These are phyloP conservation scores for Keithomyces neogunnii DNA, from an alignment of 2,329 filamentous ascomycete genomes.

Conservation along the genomic window DNA sequence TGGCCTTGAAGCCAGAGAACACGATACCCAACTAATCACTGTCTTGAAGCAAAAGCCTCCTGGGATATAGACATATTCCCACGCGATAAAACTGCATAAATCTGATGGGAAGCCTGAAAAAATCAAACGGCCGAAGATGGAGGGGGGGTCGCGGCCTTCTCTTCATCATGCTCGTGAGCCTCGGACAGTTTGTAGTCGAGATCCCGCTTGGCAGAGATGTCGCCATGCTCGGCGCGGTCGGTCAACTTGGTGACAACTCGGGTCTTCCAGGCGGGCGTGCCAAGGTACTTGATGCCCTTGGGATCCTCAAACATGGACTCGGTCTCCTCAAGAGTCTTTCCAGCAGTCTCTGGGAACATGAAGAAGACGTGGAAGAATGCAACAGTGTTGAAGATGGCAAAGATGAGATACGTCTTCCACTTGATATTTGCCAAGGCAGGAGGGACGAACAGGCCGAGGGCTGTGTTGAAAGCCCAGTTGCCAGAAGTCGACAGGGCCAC, in stretches of 20 bases:
- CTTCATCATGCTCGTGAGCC: slow-evolving; percentile 9
- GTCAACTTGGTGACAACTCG: slow-evolving; percentile 13
- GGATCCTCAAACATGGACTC: slow-evolving; percentile 40
- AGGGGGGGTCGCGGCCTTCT: slow-evolving; percentile 1
- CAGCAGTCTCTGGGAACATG: slow-evolving; percentile 47
- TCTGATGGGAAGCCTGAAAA: too few species aligned
- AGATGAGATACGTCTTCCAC: slow-evolving; percentile 45
- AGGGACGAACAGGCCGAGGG: slow-evolving; percentile 29
- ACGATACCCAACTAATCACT: too few species aligned
- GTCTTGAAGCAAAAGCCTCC: too few species aligned
- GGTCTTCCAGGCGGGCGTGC: slow-evolving; percentile 25
- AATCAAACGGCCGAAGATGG: not conserved
- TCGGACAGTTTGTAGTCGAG: slow-evolving; percentile 12
- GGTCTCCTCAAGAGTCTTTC: slow-evolving; percentile 47
- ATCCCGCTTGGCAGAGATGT: slow-evolving; percentile 16
- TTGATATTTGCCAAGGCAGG: slow-evolving; percentile 29
- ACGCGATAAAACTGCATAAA: not conserved
- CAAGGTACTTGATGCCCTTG: slow-evolving; percentile 21
- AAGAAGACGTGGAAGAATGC: slow-evolving; percentile 46
- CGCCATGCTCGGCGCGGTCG: slow-evolving; percentile 16
- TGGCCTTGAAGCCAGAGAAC: not conserved
- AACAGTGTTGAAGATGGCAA: slow-evolving; percentile 41
- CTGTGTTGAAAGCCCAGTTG: slow-evolving; percentile 33
- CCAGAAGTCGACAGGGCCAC: slow-evolving; percentile 42
- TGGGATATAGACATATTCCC: too few species aligned